phyloP scores from a whole-genome alignment of 176 grass and related monocot genomes.

The Carex parvula region DNA sequence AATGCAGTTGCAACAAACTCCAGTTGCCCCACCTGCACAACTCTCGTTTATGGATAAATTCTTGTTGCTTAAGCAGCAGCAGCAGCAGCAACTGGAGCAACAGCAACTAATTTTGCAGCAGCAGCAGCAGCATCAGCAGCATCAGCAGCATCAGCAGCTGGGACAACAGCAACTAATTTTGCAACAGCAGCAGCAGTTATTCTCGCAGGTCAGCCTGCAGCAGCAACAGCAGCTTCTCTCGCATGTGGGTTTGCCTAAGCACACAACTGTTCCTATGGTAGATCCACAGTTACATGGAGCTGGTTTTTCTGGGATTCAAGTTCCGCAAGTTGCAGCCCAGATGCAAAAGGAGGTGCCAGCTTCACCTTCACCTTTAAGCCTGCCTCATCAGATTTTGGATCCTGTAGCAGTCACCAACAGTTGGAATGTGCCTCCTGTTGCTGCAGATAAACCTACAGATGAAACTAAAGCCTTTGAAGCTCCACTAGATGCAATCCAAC shows the following conservation, averaged over 20 bases:
- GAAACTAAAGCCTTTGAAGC: neutral
- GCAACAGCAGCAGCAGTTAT: conserved; percentile 53
- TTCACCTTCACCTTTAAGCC: neutral
- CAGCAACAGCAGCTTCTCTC: conserved; percentile 53
- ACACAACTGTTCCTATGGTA: conserved; percentile 26
- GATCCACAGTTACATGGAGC: conserved; percentile 12
- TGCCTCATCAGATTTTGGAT: conserved; percentile 28
- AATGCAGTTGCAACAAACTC: conserved; percentile 68
- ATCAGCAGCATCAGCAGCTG: no score
- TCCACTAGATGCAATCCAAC: conserved; percentile 14
- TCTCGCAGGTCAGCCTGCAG: conserved; percentile 37
- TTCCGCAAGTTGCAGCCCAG: neutral
- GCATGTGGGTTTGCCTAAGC: conserved; percentile 39
- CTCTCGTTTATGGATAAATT: conserved; percentile 84
- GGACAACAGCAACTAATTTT: no score
- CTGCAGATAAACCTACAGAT: neutral
- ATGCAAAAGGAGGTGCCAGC: neutral
- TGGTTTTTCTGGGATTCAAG: conserved; percentile 22
- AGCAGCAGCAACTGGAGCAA: conserved; percentile 36
- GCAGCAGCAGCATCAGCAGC: conserved; percentile 45
- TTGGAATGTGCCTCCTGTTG: conserved; percentile 4
- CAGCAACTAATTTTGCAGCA: conserved; percentile 36
- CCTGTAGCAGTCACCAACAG: conserved; percentile 2
- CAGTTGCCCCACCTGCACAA: conserved; percentile 54
- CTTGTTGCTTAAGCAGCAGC: conserved; percentile 87